Base-by-base conservation (phyloP, 2,329 filamentous ascomycete species). In the Gremmenia infestans region DNA sequence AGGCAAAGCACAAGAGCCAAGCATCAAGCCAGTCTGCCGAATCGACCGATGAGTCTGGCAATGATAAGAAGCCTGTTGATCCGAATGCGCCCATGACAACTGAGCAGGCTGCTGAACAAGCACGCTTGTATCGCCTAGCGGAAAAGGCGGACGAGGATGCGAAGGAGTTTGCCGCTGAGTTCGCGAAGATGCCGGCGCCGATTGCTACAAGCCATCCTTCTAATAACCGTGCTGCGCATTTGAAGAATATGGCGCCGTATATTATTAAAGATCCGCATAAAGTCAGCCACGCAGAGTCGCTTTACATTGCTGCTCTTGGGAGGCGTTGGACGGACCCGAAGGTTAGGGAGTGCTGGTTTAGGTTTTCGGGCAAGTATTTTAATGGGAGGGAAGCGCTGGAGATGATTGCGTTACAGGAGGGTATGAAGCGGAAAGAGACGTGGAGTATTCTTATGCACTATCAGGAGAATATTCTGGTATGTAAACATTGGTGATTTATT, bases 311-410 rank as follows among this genome's bases (percentile, higher is more conserved):
- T n/a, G 81, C 82, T 40, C 83, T 86, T 54, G 79, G 74, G 6
- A 73, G 73, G 48, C 75, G 82, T 9, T 75, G 86, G 46, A 60
- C 43, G 4, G 67, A 67, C 45, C 59, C 62, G 9, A 81, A 84
- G 56, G 72, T 89, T 14, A 78, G 82, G 43, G 80, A 83, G 55
- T 80, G 82, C 48, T 96, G 91, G 88, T 81, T 83, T 2, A 76
- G 80, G 46, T 84, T 96, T 64, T 81, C 52, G 86, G 36, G 47
- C 65, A 90, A 88, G 71, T 94, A 97, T 71, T 90, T 97, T 65
- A 92, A 97, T 70, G 94, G 94, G 1, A 81, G 80, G 55, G 86
- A 88, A 67, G 87, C 92, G 2, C 77, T 97, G 57, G 94, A 99
- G 74, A 86, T 92, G 64, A 88, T 99, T 62, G 83, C 88, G 1